Evolutionary conservation across 345 rosid genomes (phyloP).

Genomic region (Toxicodendron radicans): DNA sequence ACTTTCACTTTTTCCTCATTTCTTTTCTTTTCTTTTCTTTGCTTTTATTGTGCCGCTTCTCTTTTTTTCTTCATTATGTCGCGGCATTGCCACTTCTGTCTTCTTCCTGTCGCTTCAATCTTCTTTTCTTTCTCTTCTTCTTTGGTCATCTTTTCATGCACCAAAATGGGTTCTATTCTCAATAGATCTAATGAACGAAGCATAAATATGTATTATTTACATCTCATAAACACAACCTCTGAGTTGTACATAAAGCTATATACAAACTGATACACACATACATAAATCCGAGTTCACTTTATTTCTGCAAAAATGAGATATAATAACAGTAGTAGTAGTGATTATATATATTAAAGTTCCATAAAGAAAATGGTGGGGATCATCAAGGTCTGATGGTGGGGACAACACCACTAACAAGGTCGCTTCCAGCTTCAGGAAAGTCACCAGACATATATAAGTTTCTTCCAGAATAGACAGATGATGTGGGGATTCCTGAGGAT

Average conservation of each 20-base stretch:
- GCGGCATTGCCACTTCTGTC: no score
- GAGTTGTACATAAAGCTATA: not conserved
- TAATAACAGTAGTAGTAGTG: not conserved
- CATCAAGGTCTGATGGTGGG: slow-evolving; percentile 52
- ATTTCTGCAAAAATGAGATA: not conserved
- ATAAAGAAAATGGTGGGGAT: not conserved
- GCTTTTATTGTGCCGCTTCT: no score
- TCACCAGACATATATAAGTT: slow-evolving; percentile 11
- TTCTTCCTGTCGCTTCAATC: no score
- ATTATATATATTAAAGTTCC: not conserved
- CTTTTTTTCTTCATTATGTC: no score
- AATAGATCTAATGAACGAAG: no score
- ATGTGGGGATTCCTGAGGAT: slow-evolving; percentile 10
- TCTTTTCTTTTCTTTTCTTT: no score
- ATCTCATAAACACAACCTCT: not conserved
- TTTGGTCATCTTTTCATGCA: no score
- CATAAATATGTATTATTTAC: not conserved
- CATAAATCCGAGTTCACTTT: not conserved
- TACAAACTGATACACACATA: not conserved
- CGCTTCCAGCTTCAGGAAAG: slow-evolving; percentile 29
- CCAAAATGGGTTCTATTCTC: no score
- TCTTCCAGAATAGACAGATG: slow-evolving; percentile 14
- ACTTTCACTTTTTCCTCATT: no score
- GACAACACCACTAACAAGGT: slow-evolving; percentile 49
- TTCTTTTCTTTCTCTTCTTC: no score